phyloP scores from a whole-genome alignment of 78 protist genomes.

The Chrysochromulina tobinii region DNA sequence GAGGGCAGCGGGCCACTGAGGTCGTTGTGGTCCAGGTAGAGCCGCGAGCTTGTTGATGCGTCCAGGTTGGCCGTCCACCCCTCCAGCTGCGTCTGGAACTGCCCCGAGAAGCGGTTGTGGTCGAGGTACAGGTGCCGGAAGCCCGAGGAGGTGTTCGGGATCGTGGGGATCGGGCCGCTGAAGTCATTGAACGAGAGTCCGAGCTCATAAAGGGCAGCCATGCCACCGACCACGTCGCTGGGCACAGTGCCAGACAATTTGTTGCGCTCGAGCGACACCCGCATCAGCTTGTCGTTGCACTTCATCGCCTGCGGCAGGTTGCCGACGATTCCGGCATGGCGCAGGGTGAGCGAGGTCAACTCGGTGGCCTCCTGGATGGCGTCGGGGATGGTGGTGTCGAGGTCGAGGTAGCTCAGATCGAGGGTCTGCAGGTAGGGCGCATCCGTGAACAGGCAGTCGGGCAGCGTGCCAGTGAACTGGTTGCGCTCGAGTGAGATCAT shows the following conservation, averaged over 20 bases:
- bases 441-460: background rate
- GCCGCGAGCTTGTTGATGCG: background rate
- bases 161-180: background rate
- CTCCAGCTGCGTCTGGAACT: background rate
- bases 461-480: background rate
- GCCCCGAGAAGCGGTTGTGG: background rate
- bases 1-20: background rate
- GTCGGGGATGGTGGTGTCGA: background rate
- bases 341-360: background rate
- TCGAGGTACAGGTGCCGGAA: background rate
- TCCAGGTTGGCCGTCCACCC: background rate
- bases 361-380: background rate
- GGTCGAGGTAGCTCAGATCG: background rate
- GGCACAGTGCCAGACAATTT: background rate
- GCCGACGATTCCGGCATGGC: background rate
- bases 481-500: background rate
- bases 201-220: background rate
- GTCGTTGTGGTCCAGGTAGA: background rate
- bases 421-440: background rate
- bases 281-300: background rate
- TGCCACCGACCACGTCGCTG: background rate
- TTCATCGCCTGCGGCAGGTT: background rate
- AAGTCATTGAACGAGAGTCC: background rate
- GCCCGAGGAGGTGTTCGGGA: background rate
- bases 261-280: background rate